phyloP scores from a whole-genome alignment of 768 basidiomycete species.

The Favolaschia claudopus region DNA sequence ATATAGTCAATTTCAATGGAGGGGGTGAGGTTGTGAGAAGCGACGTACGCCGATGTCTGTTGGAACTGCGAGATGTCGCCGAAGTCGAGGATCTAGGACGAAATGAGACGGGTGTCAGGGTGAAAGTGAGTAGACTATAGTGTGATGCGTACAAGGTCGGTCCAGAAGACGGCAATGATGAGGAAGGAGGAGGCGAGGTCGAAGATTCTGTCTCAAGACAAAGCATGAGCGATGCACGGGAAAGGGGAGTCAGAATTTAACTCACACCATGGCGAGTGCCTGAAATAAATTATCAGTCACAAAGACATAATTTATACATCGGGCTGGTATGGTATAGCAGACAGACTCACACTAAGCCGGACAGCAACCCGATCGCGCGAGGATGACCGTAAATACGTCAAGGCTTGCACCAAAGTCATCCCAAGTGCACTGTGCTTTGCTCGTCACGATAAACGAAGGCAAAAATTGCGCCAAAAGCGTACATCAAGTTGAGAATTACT shows the following conservation, averaged over 20 bases:
- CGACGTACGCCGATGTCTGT: background rate
- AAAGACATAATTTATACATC: too few species aligned
- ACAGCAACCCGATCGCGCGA: background rate
- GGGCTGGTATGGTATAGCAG: background rate
- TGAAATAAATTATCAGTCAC: background rate
- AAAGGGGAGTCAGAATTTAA: too few species aligned
- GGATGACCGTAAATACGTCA: conserved; percentile 2
- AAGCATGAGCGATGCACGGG: background rate
- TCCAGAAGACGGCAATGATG: conserved; percentile 3
- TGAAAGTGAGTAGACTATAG: too few species aligned
- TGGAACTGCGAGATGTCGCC: conserved; percentile 3
- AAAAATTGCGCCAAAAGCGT: background rate
- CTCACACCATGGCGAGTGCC: conserved; percentile 16
- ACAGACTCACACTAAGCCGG: conserved; percentile 4
- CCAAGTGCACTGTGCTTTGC: conserved; percentile 7
- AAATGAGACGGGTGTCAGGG: too few species aligned
- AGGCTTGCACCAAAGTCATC: conserved; percentile 3
- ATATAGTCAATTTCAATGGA: background rate
- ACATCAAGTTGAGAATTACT: conserved; percentile 3
- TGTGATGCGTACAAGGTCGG: background rate
- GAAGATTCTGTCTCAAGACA: background rate
- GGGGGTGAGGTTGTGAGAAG: background rate
- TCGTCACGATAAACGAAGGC: background rate
- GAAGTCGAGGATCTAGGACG: conserved; percentile 11
- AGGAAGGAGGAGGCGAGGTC: conserved; percentile 8